These are phyloP conservation scores for Ascochyta rabiei DNA, from an alignment of 2,329 filamentous ascomycete genomes.

Conservation along the genomic window DNA sequence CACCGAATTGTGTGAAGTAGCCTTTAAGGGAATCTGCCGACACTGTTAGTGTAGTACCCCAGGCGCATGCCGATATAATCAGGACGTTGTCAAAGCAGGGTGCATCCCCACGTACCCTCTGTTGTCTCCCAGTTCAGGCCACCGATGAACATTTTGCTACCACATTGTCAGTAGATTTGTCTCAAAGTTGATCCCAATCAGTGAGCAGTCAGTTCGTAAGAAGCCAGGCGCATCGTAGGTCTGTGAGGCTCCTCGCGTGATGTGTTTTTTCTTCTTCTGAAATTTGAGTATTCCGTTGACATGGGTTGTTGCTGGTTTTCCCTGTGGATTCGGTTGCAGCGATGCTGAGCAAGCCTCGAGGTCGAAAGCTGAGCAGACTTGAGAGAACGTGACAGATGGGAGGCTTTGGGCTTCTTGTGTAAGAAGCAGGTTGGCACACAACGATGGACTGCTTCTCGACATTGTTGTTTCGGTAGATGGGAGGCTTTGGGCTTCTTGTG, in stretches of 20 bases:
- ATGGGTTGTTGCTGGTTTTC: neutral
- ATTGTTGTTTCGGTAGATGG: neutral
- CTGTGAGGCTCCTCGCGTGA: neutral
- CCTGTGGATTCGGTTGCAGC: neutral
- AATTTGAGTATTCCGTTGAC: too few relatives aligned
- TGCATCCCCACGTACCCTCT: constrained; percentile 72
- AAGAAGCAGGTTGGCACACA: neutral
- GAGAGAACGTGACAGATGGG: neutral
- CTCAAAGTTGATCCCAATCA: neutral
- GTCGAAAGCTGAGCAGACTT: neutral
- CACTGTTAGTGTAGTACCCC: neutral
- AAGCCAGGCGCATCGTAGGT: constrained; percentile 10
- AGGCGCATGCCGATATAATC: neutral
- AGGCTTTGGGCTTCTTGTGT: neutral
- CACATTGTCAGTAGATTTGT: constrained; percentile 24
- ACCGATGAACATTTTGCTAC: constrained; percentile 99
- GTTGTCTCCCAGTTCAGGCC: constrained; percentile 99
- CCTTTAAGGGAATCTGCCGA: constrained; percentile 86
- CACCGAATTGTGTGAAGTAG: constrained; percentile 97
- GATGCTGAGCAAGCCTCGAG: neutral
- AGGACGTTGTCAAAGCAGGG: neutral
- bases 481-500: neutral
- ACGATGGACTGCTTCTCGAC: neutral
- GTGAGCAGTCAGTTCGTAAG: neutral
- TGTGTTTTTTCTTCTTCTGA: too few relatives aligned